Base-by-base conservation (phyloP, 495 filamentous ascomycete genomes). In the Sphaerosporella brunnea region DNA sequence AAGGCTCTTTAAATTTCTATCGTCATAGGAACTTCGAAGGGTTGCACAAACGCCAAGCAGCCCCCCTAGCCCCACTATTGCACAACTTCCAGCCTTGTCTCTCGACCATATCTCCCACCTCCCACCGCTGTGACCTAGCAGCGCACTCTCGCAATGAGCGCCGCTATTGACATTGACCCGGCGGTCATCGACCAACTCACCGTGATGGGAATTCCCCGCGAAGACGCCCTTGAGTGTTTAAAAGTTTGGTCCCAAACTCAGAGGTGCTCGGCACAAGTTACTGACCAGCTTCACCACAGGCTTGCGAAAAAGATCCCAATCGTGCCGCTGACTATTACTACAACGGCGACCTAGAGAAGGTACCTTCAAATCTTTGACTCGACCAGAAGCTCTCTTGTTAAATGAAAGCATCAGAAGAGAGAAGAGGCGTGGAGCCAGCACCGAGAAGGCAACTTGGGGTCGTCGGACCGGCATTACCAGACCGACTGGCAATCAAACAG, bases 141-240 rank as follows among this genome's bases (percentile, higher is more conserved):
- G n/a, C n/a, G n/a, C n/a, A n/a, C n/a, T n/a, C n/a, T n/a, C n/a
- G n/a, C n/a, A n/a, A n/a, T n/a, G n/a, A n/a, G n/a, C n/a, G n/a
- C n/a, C n/a, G n/a, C n/a, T n/a, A n/a, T n/a, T n/a, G n/a, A n/a
- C n/a, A n/a, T n/a, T n/a, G n/a, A n/a, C n/a, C n/a, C 13, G 28
- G 28, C 13, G 28, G 7, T 15, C 8, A 8, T 37, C 7, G 35
- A 37, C 8, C 35, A 37, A 11, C 7, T 60, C 24, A 36, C 19
- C 2, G 26, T 7, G 1, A 11, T 46, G 48, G 57, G 57, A 9
- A 46, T 60, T 35, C 20, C 28, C 41, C 42, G 49, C 28, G 18
- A 41, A 48, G 58, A 60, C 24, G 58, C 58, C 34, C 45, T 56
- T 28, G 53, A 50, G 36, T 60, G 58, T 54, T 50, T 61, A 53